phyloP scores from a whole-genome alignment of 257 asterid genomes.

The Plantago major region DNA sequence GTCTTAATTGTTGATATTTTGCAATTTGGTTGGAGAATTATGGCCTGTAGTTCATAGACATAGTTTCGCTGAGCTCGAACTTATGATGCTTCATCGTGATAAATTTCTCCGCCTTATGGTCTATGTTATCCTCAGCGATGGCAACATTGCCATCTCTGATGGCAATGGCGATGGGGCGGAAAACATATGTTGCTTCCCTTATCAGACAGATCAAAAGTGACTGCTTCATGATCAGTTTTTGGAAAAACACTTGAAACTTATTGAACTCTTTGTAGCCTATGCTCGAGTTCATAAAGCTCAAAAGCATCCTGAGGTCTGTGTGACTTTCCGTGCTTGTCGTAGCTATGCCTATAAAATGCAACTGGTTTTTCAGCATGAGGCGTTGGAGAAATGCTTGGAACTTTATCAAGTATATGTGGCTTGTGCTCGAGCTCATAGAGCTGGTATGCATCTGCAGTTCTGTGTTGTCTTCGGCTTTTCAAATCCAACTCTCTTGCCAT shows the following conservation, averaged over 20 bases:
- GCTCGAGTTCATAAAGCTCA: slow-evolving; percentile 16
- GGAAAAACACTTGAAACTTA: not conserved
- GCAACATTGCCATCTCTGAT: too few relatives aligned
- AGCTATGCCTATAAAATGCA: not conserved
- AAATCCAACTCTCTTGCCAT: too few relatives aligned
- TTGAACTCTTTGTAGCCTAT: not conserved
- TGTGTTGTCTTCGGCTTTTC: not conserved
- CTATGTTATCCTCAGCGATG: slow-evolving; percentile 11
- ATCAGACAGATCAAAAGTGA: too few relatives aligned
- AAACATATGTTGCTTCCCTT: too few relatives aligned
- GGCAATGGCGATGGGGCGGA: too few relatives aligned
- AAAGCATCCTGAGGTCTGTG: slow-evolving; percentile 8
- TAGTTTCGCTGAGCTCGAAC: slow-evolving; percentile 12
- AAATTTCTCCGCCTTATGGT: slow-evolving; percentile 32
- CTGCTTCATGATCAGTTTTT: not conserved
- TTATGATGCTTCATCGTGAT: slow-evolving; percentile 23
- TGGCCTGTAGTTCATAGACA: not conserved
- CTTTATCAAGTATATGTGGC: not conserved
- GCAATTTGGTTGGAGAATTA: too few relatives aligned
- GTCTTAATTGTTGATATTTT: too few relatives aligned
- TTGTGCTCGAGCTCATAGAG: slow-evolving; percentile 19
- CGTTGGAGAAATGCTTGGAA: not conserved
- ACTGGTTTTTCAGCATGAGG: not conserved
- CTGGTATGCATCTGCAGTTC: slow-evolving; percentile 13
- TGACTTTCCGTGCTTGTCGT: not conserved